A percentile compares a stretch with the other conserved stretches of the same genome.
These are phyloP conservation scores for Ceratopteris richardii DNA, from an alignment of 75 land plant species.

Conservation along the genomic window DNA sequence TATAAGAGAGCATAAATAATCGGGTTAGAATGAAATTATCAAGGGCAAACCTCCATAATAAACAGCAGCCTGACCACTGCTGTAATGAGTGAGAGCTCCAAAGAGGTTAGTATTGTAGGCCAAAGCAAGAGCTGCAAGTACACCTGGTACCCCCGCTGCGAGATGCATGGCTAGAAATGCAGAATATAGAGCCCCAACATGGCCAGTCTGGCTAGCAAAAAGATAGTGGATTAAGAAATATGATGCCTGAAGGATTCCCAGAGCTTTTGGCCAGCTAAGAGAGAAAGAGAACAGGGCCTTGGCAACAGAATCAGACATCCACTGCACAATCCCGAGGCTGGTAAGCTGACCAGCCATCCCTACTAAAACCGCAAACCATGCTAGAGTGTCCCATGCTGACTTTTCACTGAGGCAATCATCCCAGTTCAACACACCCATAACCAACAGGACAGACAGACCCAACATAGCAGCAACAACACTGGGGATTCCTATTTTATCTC, in stretches of 20 bases:
- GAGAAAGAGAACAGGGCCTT: slow-evolving; percentile 65
- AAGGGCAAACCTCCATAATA: slow-evolving; percentile 94
- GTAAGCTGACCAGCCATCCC: slow-evolving; percentile 99
- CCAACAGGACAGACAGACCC: slow-evolving; percentile 83
- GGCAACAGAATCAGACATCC: slow-evolving; percentile 94
- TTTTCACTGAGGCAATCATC: slow-evolving; percentile 97
- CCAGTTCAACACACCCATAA: slow-evolving; percentile 87
- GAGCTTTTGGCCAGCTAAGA: slow-evolving; percentile 94
- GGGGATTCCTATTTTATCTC: slow-evolving; percentile 76
- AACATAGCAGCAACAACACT: slow-evolving; percentile 99
- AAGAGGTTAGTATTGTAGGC: slow-evolving; percentile 98
- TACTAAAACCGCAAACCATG: slow-evolving; percentile 98
- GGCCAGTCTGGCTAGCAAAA: slow-evolving; percentile 99
- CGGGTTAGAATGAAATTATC: slow-evolving; percentile 1
- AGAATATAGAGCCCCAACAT: slow-evolving; percentile 95
- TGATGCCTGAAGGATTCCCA: slow-evolving; percentile 76
- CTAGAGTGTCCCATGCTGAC: slow-evolving; percentile 98
- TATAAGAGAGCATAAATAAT: too few relatives aligned
- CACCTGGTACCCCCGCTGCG: slow-evolving; percentile 93
- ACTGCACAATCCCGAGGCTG: slow-evolving; percentile 75
- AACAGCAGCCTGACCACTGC: slow-evolving; percentile 99
- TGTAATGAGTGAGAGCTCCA: slow-evolving; percentile 97
- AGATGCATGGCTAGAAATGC: slow-evolving; percentile 96
- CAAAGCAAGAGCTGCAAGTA: slow-evolving; percentile 83
- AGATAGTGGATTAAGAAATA: slow-evolving; percentile 92